Evolutionary conservation across 768 basidiomycete genomes (phyloP).

Genomic region (Amanita pseudoporphyria): DNA sequence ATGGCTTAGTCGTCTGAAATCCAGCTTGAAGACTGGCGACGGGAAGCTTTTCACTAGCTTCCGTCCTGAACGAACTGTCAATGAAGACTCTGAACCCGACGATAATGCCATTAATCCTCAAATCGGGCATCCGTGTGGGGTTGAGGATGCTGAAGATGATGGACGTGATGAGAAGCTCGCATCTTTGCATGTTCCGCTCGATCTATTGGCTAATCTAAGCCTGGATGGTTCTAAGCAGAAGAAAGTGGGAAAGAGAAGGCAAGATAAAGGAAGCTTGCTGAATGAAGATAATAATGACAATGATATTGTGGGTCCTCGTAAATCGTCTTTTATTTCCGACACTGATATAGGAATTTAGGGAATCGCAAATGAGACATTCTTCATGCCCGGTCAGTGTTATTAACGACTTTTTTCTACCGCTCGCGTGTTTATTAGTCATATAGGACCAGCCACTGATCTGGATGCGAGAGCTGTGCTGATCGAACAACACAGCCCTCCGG

Average conservation of each 20-base stretch:
- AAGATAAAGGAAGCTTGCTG: constrained; percentile 22
- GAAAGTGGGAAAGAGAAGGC: constrained; percentile 24
- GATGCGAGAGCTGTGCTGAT: constrained; percentile 61
- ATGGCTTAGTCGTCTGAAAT: constrained; percentile 66
- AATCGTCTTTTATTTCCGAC: neutral
- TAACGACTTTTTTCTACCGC: neutral
- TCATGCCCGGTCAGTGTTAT: constrained; percentile 53
- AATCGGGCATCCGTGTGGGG: constrained; percentile 11
- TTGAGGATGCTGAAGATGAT: constrained; percentile 21
- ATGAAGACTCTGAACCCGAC: constrained; percentile 14
- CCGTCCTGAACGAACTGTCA: constrained; percentile 18
- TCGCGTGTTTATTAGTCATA: constrained; percentile 5
- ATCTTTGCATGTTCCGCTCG: constrained; percentile 60
- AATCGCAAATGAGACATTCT: constrained; percentile 72
- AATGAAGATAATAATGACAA: constrained; percentile 48
- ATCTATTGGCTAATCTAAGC: constrained; percentile 64
- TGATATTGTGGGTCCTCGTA: constrained; percentile 43
- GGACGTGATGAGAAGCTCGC: constrained; percentile 37
- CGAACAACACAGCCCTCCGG: constrained; percentile 71
- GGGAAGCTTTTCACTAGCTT: constrained; percentile 37
- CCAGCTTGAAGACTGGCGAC: constrained; percentile 42
- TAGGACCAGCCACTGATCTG: constrained; percentile 67
- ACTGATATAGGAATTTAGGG: constrained; percentile 36
- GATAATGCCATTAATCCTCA: constrained; percentile 14
- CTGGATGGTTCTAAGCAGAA: constrained; percentile 44